Percentiles rank a stretch among this genome's conserved stretches.
Evolutionary conservation across 805 yeast genomes (phyloP).

Genomic region (Saccharomycopsis fodiens): DNA sequence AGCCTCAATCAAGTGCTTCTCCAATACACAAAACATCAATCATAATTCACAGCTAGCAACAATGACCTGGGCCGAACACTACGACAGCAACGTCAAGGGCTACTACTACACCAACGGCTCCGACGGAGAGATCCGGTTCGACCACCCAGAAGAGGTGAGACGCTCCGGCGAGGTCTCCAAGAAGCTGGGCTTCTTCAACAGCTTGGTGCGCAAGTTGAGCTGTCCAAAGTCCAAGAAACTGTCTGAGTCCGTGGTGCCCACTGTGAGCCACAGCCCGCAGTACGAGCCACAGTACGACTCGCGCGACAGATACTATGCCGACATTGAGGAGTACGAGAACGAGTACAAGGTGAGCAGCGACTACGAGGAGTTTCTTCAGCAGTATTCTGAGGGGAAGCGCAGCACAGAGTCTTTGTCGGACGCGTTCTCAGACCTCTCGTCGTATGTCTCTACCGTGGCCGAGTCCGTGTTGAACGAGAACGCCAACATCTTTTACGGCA

Average conservation of each 20-base stretch:
- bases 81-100: constrained; percentile 9
- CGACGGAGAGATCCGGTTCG: constrained; percentile 13
- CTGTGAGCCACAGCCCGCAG: background rate
- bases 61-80: background rate
- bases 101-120: constrained; percentile 11
- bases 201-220: background rate
- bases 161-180: background rate
- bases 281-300: too few species aligned
- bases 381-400: too few species aligned
- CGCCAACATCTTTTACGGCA: constrained; percentile 14
- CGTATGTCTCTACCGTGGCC: constrained; percentile 16
- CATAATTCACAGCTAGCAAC: background rate
- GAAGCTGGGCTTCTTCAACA: background rate
- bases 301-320: too few species aligned
- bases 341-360: background rate
- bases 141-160: constrained; percentile 14
- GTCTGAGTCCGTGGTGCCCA: too few species aligned
- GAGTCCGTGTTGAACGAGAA: constrained; percentile 14
- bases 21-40: too few species aligned
- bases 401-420: too few species aligned
- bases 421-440: too few species aligned
- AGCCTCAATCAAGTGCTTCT: too few species aligned
- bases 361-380: too few species aligned
- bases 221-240: background rate
- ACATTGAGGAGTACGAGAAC: background rate